Conservation (phyloP, 768 basidiomycete genomes). For the Clavulina sp. region DNA sequence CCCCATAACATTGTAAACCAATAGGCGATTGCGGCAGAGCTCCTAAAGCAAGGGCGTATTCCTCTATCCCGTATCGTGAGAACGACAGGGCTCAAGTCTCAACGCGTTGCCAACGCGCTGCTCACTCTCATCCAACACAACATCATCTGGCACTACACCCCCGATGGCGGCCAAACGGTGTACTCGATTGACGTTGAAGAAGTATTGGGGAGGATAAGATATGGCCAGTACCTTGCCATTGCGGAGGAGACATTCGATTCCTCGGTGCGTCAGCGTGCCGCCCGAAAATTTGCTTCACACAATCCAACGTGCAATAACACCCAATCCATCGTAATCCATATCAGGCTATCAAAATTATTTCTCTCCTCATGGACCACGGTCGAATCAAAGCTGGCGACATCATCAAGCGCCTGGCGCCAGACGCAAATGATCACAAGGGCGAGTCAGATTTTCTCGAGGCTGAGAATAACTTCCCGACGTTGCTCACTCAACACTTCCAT, state of each 20-base stretch:
- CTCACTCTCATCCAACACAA: slow-evolving; percentile 83
- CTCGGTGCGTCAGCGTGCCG: slow-evolving; percentile 30
- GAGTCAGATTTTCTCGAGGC: slow-evolving; percentile 1
- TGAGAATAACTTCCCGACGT: no score
- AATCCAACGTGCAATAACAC: background rate
- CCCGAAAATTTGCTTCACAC: background rate
- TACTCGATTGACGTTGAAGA: slow-evolving; percentile 72
- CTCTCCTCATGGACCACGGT: slow-evolving; percentile 65
- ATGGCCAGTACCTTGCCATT: slow-evolving; percentile 64
- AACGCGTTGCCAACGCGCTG: slow-evolving; percentile 49
- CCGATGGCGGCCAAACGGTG: slow-evolving; percentile 54
- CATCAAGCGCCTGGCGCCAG: slow-evolving; percentile 23
- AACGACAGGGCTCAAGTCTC: slow-evolving; percentile 47
- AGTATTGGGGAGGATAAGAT: slow-evolving; percentile 64
- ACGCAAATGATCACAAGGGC: slow-evolving; percentile 40
- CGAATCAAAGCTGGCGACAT: slow-evolving; percentile 68
- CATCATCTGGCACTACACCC: slow-evolving; percentile 66
- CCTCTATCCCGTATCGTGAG: slow-evolving; percentile 49
- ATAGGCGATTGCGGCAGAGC: slow-evolving; percentile 53
- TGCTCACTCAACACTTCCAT: no score
- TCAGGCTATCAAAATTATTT: slow-evolving; percentile 62
- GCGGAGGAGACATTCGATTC: slow-evolving; percentile 55
- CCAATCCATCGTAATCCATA: slow-evolving; percentile 4
- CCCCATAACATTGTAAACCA: background rate
- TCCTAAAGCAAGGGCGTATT: slow-evolving; percentile 75